Evolutionary conservation across 306 rosid species (phyloP).

Genomic region (Sicyos baderoa): DNA sequence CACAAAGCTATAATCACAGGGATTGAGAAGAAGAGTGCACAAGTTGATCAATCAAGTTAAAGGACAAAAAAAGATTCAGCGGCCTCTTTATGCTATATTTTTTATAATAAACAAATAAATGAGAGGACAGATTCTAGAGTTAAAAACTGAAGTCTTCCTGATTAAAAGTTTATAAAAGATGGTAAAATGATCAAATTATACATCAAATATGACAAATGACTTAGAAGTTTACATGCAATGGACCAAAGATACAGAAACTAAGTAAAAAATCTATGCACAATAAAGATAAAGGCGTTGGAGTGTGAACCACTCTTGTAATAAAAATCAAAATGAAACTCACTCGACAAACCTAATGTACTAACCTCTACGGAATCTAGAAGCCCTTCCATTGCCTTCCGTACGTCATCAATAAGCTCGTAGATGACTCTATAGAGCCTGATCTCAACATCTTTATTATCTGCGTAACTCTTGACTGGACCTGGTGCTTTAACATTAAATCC

Average conservation of each 20-base stretch:
- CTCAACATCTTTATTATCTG: slow-evolving; percentile 81
- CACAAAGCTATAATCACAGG: not conserved
- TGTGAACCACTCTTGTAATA: no score
- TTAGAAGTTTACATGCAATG: not conserved
- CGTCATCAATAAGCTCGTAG: slow-evolving; percentile 85
- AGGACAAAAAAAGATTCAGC: not conserved
- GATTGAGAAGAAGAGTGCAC: not conserved
- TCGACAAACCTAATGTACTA: slow-evolving; percentile 18
- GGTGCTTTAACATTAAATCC: slow-evolving; percentile 78
- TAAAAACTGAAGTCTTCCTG: not conserved
- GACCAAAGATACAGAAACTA: not conserved
- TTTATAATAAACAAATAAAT: not conserved
- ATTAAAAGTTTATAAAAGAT: not conserved
- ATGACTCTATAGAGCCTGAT: slow-evolving; percentile 83
- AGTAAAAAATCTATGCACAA: not conserved
- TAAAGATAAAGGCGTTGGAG: no score
- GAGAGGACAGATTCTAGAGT: not conserved
- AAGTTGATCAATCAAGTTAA: not conserved
- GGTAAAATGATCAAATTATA: slow-evolving; percentile 5
- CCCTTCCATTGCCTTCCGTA: slow-evolving; percentile 95
- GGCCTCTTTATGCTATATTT: not conserved
- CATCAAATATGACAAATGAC: not conserved
- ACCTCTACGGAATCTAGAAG: slow-evolving; percentile 84
- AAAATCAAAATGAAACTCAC: no score
- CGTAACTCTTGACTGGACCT: slow-evolving; percentile 76